Conservation (phyloP, 169 alveolate genomes). For the Cryptosporidium bovis region DNA sequence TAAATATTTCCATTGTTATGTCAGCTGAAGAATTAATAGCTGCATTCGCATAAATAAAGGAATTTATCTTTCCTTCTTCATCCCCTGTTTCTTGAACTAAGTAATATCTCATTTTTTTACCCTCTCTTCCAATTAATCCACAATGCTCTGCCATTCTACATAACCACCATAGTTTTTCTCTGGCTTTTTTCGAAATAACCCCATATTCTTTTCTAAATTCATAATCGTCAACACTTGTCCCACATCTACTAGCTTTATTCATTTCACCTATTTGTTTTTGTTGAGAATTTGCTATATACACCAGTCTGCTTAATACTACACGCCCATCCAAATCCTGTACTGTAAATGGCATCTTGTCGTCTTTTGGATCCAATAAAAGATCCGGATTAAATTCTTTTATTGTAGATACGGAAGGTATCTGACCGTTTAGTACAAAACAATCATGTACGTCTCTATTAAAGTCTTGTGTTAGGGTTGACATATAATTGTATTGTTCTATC, state of each 20-base stretch:
- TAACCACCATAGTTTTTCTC: slow-evolving; percentile 61
- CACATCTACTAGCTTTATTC: slow-evolving; percentile 7
- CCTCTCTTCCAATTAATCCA: slow-evolving; percentile 22
- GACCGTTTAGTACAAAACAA: slow-evolving; percentile 27
- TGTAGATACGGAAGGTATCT: slow-evolving; percentile 1
- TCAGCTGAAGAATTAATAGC: slow-evolving; percentile 32
- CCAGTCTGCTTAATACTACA: slow-evolving; percentile 23
- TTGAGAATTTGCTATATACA: slow-evolving; percentile 57
- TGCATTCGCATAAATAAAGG: slow-evolving; percentile 31
- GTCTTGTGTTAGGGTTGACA: slow-evolving; percentile 14
- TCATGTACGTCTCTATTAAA: slow-evolving; percentile 20
- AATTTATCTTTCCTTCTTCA: background rate
- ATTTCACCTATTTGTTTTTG: slow-evolving; percentile 26
- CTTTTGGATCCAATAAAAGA: slow-evolving; percentile 37
- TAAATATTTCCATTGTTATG: slow-evolving; percentile 13
- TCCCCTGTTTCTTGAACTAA: slow-evolving; percentile 13
- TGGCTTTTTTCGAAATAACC: slow-evolving; percentile 40
- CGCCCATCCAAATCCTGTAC: slow-evolving; percentile 57
- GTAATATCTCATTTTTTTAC: slow-evolving; percentile 7
- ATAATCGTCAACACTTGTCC: background rate
- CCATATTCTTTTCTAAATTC: slow-evolving; percentile 30
- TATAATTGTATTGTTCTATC: slow-evolving; percentile 44
- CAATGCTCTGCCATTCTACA: slow-evolving; percentile 71
- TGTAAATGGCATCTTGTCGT: slow-evolving; percentile 21
- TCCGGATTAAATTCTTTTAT: slow-evolving; percentile 9